Base-by-base conservation (phyloP, 306 rosid species). In the Albizia julibrissin region DNA sequence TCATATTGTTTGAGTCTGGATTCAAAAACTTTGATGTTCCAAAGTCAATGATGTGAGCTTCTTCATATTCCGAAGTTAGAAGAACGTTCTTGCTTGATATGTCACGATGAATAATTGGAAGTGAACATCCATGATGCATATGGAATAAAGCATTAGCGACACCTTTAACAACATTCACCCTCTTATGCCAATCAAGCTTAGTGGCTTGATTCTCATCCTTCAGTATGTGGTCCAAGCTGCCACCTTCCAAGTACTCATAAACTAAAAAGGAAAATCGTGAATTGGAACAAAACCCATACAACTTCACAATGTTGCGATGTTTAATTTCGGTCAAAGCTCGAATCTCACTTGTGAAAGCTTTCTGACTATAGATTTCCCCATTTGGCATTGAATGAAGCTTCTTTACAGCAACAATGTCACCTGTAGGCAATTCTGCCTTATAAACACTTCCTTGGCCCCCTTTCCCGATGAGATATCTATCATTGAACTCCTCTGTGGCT, bases 361-460 rank as follows among this genome's bases (percentile, higher is more conserved):
- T 59, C 3, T 59, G 50, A 11, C 47, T 26, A 19, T 13, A 24
- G 37, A 13, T 62, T 11, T 62, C 37, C 19, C 19, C 69, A 12
- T 3, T 12, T 26, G 18, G 19, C 1, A 26, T 4, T 10, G 37
- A 62, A 13, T 62, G 69, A 62, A 62, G 69, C 19, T 62, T 62
- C 8, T 80, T 80, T 78, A 80, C 74, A 22, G 84, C 79, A 61
- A 80, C 42, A 31, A 80, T 73, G 5, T 61, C 43, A 10, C 79
- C 72, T 21, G 74, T 16, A 6, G 39, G 74, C 18, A 80, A 73
- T 2, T 73, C 39, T 29, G 52, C 84, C 50, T 37, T 80, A 40
- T 73, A 80, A 24, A 73, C 79, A 47, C 34, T n/a, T 73, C 84
- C 84, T 31, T 6, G 69, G 19, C 79, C 11, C n/a, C 79, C 84